Percentiles rank a stretch among this genome's conserved stretches.
Conservation (phyloP, 805 yeast species). For the Metschnikowia continentalis region DNA sequence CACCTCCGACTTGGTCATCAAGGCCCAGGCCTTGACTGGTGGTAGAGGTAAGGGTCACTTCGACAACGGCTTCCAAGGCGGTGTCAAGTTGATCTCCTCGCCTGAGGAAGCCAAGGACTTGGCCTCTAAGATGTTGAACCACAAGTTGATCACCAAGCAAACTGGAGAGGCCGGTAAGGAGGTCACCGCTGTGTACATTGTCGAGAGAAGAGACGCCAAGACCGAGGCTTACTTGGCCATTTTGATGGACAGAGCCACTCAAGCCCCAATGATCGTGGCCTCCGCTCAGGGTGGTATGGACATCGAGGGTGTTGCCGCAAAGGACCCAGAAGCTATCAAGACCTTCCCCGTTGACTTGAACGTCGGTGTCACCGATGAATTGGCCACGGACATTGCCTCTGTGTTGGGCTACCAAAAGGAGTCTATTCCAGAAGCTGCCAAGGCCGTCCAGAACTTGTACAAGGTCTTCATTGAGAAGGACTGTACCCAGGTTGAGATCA, state of each 20-base stretch:
- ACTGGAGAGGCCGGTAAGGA: slow-evolving; percentile 96
- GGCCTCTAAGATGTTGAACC: slow-evolving; percentile 85
- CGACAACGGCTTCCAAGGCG: slow-evolving; percentile 93
- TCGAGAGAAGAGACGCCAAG: slow-evolving; percentile 87
- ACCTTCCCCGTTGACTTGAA: slow-evolving; percentile 76
- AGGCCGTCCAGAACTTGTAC: slow-evolving; percentile 80
- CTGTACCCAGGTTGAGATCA: slow-evolving; percentile 97
- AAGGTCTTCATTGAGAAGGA: slow-evolving; percentile 86
- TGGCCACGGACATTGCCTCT: slow-evolving; percentile 73
- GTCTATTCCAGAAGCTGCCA: slow-evolving; percentile 83
- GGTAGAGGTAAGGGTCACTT: slow-evolving; percentile 99
- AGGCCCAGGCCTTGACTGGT: slow-evolving; percentile 98
- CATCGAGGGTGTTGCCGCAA: slow-evolving; percentile 96
- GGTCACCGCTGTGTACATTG: slow-evolving; percentile 94
- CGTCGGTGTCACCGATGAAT: slow-evolving; percentile 72
- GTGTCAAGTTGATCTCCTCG: slow-evolving; percentile 84
- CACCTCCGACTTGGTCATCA: slow-evolving; percentile 82
- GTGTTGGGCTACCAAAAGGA: slow-evolving; percentile 75
- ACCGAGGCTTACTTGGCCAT: slow-evolving; percentile 96
- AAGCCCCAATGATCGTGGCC: slow-evolving; percentile 89
- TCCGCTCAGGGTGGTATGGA: slow-evolving; percentile 99
- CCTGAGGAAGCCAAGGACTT: slow-evolving; percentile 83
- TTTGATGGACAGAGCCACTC: slow-evolving; percentile 88
- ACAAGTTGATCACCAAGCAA: slow-evolving; percentile 95
- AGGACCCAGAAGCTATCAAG: slow-evolving; percentile 87